These are phyloP conservation scores for Sesbania bispinosa DNA, from an alignment of 306 rosid species.

Conservation along the genomic window DNA sequence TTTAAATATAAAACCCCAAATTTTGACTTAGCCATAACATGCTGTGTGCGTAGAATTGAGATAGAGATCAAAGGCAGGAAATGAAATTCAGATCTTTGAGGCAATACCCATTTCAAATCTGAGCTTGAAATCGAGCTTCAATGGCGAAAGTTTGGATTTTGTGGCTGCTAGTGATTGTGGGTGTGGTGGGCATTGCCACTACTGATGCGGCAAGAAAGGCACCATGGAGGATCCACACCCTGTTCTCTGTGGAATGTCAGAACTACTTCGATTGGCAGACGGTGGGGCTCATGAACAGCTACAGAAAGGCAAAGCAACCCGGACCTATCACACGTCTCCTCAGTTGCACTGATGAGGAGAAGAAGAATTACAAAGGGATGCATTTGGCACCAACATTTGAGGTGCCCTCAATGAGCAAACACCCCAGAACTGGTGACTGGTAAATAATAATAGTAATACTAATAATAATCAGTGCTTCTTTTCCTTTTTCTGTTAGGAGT, in stretches of 20 bases:
- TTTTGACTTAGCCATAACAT: slow-evolving; percentile 51
- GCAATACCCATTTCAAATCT: slow-evolving; percentile 46
- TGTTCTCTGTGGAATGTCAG: slow-evolving; percentile 97
- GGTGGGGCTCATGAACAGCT: slow-evolving; percentile 88
- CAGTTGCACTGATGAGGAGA: slow-evolving; percentile 92
- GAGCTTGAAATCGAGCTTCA: slow-evolving; percentile 36
- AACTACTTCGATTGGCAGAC: slow-evolving; percentile 99
- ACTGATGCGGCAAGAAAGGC: slow-evolving; percentile 43
- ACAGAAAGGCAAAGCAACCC: slow-evolving; percentile 73
- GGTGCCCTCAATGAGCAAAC: slow-evolving; percentile 96
- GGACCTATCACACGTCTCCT: slow-evolving; percentile 93
- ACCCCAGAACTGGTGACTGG: slow-evolving; percentile 99
- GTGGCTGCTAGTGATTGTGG: slow-evolving; percentile 31
- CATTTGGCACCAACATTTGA: slow-evolving; percentile 92
- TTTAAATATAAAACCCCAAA: not conserved
- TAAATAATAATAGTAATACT: not conserved
- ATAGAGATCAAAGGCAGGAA: slow-evolving; percentile 24
- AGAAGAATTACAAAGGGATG: slow-evolving; percentile 86
- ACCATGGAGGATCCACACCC: slow-evolving; percentile 75
- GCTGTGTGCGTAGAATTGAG: not conserved
- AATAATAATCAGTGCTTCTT: not conserved
- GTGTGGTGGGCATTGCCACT: slow-evolving; percentile 26
- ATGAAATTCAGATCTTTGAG: slow-evolving; percentile 46
- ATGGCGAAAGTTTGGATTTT: slow-evolving; percentile 49
- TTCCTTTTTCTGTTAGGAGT: not conserved